Percentiles rank a stretch among this genome's conserved stretches.
Evolutionary conservation across 2,329 filamentous ascomycete genomes (phyloP).

Genomic region (Ceratocystis diversiconidia): DNA sequence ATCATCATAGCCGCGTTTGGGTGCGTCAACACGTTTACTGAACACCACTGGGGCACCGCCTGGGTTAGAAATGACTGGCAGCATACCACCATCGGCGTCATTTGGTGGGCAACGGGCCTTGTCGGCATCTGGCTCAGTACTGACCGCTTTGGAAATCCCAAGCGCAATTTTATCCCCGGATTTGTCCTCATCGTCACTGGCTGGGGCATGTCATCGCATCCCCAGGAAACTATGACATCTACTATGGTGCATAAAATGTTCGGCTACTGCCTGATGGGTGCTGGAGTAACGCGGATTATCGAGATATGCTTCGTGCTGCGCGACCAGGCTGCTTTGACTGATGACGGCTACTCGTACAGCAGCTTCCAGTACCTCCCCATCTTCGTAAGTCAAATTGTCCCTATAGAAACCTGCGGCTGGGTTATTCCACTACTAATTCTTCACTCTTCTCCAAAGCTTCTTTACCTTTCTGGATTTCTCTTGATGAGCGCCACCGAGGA

Average conservation of each 20-base stretch:
- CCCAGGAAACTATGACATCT: conserved; percentile 70
- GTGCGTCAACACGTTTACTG: conserved; percentile 94
- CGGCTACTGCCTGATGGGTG: conserved; percentile 89
- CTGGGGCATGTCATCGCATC: conserved; percentile 88
- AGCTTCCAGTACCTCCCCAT: conserved; percentile 42
- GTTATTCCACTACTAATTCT: no score
- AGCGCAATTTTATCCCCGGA: conserved; percentile 83
- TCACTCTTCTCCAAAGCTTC: conserved; percentile 41
- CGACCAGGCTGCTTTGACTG: conserved; percentile 51
- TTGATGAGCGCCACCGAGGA: conserved; percentile 98
- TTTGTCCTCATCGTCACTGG: conserved; percentile 86
- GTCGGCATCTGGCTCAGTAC: conserved; percentile 84
- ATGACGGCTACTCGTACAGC: conserved; percentile 55
- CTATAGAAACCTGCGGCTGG: no score
- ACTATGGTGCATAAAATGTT: conserved; percentile 81
- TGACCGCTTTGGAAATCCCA: conserved; percentile 68
- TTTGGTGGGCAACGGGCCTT: conserved; percentile 93
- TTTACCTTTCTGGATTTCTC: conserved; percentile 84
- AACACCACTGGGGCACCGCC: conserved; percentile 78
- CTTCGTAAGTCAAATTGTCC: conserved; percentile 35
- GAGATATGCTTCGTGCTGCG: conserved; percentile 79
- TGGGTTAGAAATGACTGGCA: conserved; percentile 95
- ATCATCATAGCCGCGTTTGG: conserved; percentile 86
- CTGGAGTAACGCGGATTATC: conserved; percentile 68
- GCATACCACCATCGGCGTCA: conserved; percentile 97